These are phyloP conservation scores for Perkinsela sp. DNA, from an alignment of 208 protist genomes.

Conservation along the genomic window DNA sequence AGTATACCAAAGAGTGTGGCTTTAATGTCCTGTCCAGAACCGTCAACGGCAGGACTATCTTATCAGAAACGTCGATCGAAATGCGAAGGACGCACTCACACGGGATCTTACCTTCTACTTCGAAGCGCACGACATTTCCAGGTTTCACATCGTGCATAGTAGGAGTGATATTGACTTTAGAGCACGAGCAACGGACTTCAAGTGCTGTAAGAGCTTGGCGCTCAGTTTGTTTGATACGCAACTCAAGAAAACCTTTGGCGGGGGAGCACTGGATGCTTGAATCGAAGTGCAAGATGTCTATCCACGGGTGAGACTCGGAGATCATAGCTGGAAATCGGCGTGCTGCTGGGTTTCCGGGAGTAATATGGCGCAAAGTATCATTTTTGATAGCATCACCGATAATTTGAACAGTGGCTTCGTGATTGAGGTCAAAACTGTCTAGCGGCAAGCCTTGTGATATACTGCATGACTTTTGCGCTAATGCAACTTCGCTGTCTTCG, in stretches of 20 bases:
- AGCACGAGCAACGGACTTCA: background rate
- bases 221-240: background rate
- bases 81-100: background rate
- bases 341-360: background rate
- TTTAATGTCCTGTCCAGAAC: background rate
- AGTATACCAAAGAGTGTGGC: background rate
- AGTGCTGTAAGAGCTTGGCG: background rate
- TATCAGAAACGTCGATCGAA: background rate
- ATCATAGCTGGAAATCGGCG: background rate
- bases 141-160: background rate
- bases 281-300: background rate
- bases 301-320: background rate
- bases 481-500: too few relatives aligned
- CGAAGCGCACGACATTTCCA: background rate
- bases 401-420: too few relatives aligned
- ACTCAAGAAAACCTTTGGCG: background rate
- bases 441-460: too few relatives aligned
- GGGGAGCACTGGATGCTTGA: background rate
- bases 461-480: too few relatives aligned
- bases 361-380: background rate
- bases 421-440: too few relatives aligned
- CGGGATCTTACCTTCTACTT: background rate
- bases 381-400: background rate
- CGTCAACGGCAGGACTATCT: background rate
- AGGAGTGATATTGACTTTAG: background rate